Evolutionary conservation across 768 basidiomycete species (phyloP).

Genomic region (Butyriboletus loyo): DNA sequence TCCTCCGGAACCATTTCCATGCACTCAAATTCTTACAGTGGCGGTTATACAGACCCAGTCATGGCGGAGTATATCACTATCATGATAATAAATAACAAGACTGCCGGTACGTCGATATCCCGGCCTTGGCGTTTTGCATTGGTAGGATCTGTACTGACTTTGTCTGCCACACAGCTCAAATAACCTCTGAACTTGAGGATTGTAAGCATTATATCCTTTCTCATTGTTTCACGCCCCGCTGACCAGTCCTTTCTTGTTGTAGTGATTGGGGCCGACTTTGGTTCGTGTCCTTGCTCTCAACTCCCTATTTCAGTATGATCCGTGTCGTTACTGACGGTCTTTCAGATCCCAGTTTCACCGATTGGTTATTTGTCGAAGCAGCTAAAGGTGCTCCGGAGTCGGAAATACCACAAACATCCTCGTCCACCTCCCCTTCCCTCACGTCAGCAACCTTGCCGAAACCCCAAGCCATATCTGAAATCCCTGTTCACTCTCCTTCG

Average conservation of each 20-base stretch:
- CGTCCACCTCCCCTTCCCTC: constrained; percentile 24
- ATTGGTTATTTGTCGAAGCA: constrained; percentile 84
- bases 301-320: not conserved
- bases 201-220: constrained; percentile 38
- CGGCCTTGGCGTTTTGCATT: not conserved
- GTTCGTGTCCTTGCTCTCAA: constrained; percentile 38
- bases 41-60: constrained; percentile 58
- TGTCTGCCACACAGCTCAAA: constrained; percentile 55
- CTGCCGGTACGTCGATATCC: constrained; percentile 49
- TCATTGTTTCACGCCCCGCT: constrained; percentile 7
- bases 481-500: constrained; percentile 21
- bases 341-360: constrained; percentile 77
- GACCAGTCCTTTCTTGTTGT: constrained; percentile 4
- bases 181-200: constrained; percentile 84
- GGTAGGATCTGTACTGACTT: constrained; percentile 1
- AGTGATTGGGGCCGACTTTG: constrained; percentile 82
- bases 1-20: constrained; percentile 9
- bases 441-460: constrained; percentile 25
- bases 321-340: constrained; percentile 1
- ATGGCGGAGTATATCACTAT: constrained; percentile 96
- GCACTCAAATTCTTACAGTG: constrained; percentile 9
- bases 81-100: constrained; percentile 93
- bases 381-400: constrained; percentile 62
- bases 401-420: constrained; percentile 37
- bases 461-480: constrained; percentile 29